phyloP scores from a whole-genome alignment of 192 early-diverging fungal species.

The Umbelopsis vinacea region DNA sequence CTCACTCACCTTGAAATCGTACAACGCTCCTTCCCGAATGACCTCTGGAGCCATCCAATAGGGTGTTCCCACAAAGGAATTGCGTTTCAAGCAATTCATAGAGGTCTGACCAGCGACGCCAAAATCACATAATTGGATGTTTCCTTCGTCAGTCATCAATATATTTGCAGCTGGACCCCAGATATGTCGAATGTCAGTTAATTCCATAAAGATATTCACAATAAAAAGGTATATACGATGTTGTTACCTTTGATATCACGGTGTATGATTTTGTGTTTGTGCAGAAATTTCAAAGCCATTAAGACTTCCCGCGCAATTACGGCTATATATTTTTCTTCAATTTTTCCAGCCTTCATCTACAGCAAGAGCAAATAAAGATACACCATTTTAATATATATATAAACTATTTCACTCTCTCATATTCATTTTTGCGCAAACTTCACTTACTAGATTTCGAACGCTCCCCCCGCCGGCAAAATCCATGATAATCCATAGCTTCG shows the following conservation, averaged over 20 bases:
- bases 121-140: constrained; percentile 96
- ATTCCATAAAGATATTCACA: too few relatives aligned
- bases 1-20: constrained; percentile 83
- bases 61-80: constrained; percentile 96
- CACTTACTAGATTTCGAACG: constrained; percentile 72
- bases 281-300: constrained; percentile 88
- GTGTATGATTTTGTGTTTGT: constrained; percentile 94
- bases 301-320: constrained; percentile 90
- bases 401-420: not conserved
- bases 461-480: constrained; percentile 97
- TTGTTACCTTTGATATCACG: constrained; percentile 92
- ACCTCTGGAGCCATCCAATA: constrained; percentile 93
- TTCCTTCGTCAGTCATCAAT: constrained; percentile 84
- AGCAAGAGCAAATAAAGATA: not conserved
- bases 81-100: constrained; percentile 70
- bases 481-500: constrained; percentile 98
- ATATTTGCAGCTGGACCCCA: constrained; percentile 74
- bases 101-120: constrained; percentile 89
- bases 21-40: constrained; percentile 78
- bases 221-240: not conserved
- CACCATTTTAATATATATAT: not conserved
- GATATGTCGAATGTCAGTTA: too few relatives aligned
- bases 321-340: constrained; percentile 90
- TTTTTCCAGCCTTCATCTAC: constrained; percentile 76
- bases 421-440: not conserved